Evolutionary conservation across 2,329 filamentous ascomycete species (phyloP), one percentile per base, ranked within the genome.

Genomic region (Aspergillus hortae): DNA sequence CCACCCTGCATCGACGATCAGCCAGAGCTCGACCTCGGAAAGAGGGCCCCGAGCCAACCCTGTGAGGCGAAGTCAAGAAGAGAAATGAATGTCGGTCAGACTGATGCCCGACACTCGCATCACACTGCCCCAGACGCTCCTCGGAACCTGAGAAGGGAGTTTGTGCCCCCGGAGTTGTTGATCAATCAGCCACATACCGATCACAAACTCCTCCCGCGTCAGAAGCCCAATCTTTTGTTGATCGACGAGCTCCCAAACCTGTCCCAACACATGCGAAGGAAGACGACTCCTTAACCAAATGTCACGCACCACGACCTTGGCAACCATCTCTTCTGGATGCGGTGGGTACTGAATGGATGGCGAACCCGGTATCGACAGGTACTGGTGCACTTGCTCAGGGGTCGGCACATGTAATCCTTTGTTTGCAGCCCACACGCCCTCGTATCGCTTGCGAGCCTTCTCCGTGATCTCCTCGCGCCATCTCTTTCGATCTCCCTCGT

Each of bases 381-480:
- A 44, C 27, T 50, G 33, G 38, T 56, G 53, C 15, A 56, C 19
- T 44, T 50, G 9, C 40, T 55, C 38, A 15, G 49, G 48, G 6
- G 56, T 50, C 30, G 60, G 63, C 25, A 75, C 62, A 36, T 70
- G 62, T 15, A 74, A 49, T 10, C 76, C 75, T 61, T 71, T 71
- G 54, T 79, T 79, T 4, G 76, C 75, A 27, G 75, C 76, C 75
- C 76, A 79, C 4, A 79, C 74, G 4, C 75, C 76, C 60, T 79
- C 76, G 53, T 78, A 79, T 47, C 75, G 66, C 56, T 76, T 78
- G 33, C 75, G 67, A 50, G 77, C 74, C 25, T 67, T 64, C 54
- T 76, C 74, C 1, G 70, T 74, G 11, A 78, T 61, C 52, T 72
- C 69, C 44, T 70, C 69, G 40, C 70, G 65, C 73, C 74, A 77